Conservation (phyloP, 2,329 filamentous ascomycete genomes). For the Stachybotrys echinatus region DNA sequence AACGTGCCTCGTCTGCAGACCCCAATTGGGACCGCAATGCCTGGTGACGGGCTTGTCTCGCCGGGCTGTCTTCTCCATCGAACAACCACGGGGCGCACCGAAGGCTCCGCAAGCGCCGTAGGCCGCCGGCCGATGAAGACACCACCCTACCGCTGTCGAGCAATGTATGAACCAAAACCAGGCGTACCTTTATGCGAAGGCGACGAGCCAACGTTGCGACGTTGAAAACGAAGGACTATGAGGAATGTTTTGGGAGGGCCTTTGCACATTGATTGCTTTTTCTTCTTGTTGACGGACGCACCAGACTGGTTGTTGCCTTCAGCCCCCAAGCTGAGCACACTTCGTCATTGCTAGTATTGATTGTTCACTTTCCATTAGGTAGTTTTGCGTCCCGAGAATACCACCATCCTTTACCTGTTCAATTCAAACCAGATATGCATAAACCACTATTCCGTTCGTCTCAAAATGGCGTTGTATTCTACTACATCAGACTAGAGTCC, state of each 20-base stretch:
- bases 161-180: background rate
- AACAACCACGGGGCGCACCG: conserved; percentile 11
- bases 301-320: background rate
- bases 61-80: conserved; percentile 16
- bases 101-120: conserved; percentile 18
- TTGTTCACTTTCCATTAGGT: too few species aligned
- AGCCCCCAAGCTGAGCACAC: background rate
- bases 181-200: background rate
- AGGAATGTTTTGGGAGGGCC: background rate
- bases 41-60: conserved; percentile 53
- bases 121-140: background rate
- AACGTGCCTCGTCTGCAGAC: conserved; percentile 39
- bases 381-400: background rate
- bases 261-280: too few species aligned
- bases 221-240: background rate
- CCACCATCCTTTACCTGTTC: background rate
- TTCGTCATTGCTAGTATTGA: background rate
- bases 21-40: conserved; percentile 89
- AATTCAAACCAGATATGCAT: too few species aligned
- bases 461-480: too few species aligned
- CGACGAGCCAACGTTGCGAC: too few species aligned
- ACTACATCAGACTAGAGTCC: too few species aligned
- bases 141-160: background rate
- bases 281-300: background rate
- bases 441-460: too few species aligned